Conservation (phyloP, 768 basidiomycete species). For the Mycena galopus region DNA sequence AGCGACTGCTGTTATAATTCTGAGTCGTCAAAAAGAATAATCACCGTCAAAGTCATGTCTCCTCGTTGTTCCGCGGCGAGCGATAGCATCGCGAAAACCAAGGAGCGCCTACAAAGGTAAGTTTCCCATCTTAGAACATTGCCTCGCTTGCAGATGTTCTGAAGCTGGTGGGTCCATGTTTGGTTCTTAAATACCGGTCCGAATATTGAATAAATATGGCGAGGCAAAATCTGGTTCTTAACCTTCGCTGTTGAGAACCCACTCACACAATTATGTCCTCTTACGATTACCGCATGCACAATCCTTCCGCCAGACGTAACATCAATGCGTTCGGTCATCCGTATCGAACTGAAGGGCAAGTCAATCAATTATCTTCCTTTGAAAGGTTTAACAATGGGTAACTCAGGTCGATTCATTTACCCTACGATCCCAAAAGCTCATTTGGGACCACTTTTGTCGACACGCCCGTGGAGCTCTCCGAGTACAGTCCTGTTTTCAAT, state of each 20-base stretch:
- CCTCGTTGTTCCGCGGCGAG: no score
- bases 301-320: neutral
- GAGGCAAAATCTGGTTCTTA: neutral
- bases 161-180: constrained; percentile 18
- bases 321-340: no score
- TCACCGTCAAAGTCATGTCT: no score
- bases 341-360: neutral
- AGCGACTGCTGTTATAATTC: no score
- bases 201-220: constrained; percentile 14
- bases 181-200: neutral
- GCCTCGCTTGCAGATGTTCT: no score
- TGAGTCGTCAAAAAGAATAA: no score
- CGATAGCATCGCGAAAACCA: no score
- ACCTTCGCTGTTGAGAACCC: neutral
- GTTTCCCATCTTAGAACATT: no score
- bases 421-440: neutral
- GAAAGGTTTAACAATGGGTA: neutral
- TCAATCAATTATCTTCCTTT: no score
- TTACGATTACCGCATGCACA: neutral
- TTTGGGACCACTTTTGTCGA: neutral
- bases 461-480: neutral
- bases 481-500: neutral
- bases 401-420: neutral
- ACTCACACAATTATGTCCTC: neutral
- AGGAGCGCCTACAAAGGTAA: no score